phyloP scores from a whole-genome alignment of 2,329 filamentous ascomycete genomes.

The Diaporthe sp. region DNA sequence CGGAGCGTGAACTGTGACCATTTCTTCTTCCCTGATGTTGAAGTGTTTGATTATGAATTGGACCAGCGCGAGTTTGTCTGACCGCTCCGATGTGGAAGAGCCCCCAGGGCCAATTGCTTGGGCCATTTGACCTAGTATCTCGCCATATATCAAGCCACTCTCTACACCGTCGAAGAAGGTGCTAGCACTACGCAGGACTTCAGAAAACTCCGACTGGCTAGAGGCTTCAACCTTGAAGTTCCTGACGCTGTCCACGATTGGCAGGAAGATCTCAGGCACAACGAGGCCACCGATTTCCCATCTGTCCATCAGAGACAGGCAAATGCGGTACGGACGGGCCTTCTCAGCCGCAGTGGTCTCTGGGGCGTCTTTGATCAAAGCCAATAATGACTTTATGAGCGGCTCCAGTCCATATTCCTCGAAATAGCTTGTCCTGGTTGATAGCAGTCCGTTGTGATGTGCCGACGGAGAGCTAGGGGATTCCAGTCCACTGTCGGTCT shows the following conservation, averaged over 20 bases:
- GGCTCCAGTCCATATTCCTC: conserved; percentile 81
- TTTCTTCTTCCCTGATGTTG: conserved; percentile 96
- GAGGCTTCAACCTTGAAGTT: conserved; percentile 76
- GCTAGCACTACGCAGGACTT: conserved; percentile 92
- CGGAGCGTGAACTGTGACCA: conserved; percentile 89
- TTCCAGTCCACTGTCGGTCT: conserved; percentile 62
- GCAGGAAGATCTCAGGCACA: conserved; percentile 89
- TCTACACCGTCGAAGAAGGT: conserved; percentile 98
- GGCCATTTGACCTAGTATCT: conserved; percentile 78
- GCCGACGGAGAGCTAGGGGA: conserved; percentile 59
- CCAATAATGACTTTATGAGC: conserved; percentile 80
- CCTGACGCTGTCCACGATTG: conserved; percentile 84
- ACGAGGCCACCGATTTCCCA: conserved; percentile 96
- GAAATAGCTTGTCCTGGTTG: conserved; percentile 84
- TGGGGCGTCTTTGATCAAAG: conserved; percentile 73
- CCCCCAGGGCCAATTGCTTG: conserved; percentile 67
- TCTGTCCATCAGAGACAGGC: conserved; percentile 95
- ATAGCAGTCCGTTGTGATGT: conserved; percentile 60
- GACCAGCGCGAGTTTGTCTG: conserved; percentile 78
- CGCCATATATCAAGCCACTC: conserved; percentile 91
- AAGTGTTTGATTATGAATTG: conserved; percentile 89
- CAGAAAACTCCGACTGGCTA: conserved; percentile 80
- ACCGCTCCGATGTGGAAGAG: conserved; percentile 60
- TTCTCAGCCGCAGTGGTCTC: conserved; percentile 72
- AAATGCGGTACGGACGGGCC: conserved; percentile 90